Evolutionary conservation across 352 stramenopile species (phyloP), one percentile per base, ranked within the genome.

Genomic region (Pythium sp.): DNA sequence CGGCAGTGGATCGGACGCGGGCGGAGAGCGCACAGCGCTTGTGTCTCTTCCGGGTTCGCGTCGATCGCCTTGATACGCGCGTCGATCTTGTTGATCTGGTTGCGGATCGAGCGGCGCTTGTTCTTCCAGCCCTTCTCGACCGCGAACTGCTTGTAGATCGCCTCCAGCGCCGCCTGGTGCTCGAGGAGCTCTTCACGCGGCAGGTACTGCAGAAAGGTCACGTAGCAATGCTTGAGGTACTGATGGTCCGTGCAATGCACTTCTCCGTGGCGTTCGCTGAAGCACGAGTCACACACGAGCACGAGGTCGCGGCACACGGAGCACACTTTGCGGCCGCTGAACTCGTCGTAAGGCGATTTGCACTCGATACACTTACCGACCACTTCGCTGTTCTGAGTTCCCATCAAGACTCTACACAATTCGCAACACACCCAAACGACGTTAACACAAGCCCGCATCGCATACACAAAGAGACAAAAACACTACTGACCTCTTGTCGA

Each of bases 351-450:
- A 9, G 81, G 71, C 14, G 58, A 32, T 56, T 81, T 69, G 64
- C 86, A 94, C 55, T 88, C 77, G 65, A 89, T 86, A 69, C 86
- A 94, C 66, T 86, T 78, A 63, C 86, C 86, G 34, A 94, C 82
- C 5, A 94, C 66, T 53, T 88, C 84, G 49, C 77, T 85, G 55
- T 85, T 81, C 58, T 84, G 72, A 6, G 80, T 74, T 26, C 68
- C 73, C 75, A 91, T 90, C 55, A 90, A 61, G 57, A 91, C 82
- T 18, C 81, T 90, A 32, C 20, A 1, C 5, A 49, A 32, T 30
- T n/a, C 30, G 30, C 8, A 60, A 6, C 41, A 26, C 43, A 62
- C 14, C 36, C 24, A 58, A 32, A 9, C 12, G n/a, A 15, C 9
- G 36, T 60, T 36, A 67, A 20, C 22, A 22, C 11, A 41, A 38